phyloP scores from a whole-genome alignment of 1,284 basidiomycete species.

The Cryptococcus maquisensis region DNA sequence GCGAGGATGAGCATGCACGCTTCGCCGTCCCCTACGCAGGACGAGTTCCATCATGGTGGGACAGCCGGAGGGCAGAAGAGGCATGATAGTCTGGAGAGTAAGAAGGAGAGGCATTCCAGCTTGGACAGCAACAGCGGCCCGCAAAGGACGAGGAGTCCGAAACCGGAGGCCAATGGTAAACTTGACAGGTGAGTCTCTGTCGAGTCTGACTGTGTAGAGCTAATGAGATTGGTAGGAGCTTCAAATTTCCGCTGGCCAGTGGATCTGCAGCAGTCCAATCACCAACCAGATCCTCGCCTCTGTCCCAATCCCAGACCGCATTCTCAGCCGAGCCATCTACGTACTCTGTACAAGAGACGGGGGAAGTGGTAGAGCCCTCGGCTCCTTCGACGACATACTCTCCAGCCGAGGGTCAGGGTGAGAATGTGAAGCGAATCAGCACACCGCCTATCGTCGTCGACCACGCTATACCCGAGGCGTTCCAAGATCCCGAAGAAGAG shows the following conservation, averaged over 20 bases:
- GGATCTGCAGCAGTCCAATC: conserved; percentile 33
- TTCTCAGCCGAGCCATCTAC: background rate
- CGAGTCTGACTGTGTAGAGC: background rate
- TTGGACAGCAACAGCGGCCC: conserved; percentile 6
- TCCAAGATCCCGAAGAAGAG: too few species aligned
- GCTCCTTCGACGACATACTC: background rate
- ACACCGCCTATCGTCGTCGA: conserved; percentile 1
- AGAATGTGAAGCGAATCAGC: background rate
- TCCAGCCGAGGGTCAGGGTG: background rate
- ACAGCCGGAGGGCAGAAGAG: conserved; percentile 14
- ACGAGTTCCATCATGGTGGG: conserved; percentile 1
- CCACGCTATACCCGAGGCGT: background rate
- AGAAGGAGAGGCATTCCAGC: background rate
- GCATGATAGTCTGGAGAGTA: conserved; percentile 11
- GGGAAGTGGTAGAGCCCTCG: background rate
- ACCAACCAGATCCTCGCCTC: background rate
- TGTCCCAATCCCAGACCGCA: background rate
- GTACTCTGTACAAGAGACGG: background rate
- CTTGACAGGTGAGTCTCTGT: conserved; percentile 34
- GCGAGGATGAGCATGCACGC: conserved; percentile 44
- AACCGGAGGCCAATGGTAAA: conserved; percentile 46
- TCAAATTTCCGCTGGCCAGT: conserved; percentile 42
- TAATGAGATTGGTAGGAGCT: conserved; percentile 18
- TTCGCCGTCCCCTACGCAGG: conserved; percentile 3
- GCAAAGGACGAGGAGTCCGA: conserved; percentile 37